Percentiles rank a stretch among this genome's conserved stretches.
Conservation (phyloP, 2,329 filamentous ascomycete species). For the Verticillium klebahnii region DNA sequence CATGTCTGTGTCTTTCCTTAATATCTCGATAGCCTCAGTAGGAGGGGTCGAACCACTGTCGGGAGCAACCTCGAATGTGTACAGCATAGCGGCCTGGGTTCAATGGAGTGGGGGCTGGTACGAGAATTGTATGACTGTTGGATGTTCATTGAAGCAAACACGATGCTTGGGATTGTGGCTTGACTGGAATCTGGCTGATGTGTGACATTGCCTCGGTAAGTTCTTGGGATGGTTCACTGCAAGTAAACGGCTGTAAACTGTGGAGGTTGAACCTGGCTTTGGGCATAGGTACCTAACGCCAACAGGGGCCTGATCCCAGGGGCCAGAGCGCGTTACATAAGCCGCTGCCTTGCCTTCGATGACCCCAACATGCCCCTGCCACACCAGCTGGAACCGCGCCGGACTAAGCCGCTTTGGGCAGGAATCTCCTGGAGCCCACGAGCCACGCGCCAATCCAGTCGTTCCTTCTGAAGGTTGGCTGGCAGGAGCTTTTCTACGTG, state of each 20-base stretch:
- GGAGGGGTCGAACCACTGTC: background rate
- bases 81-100: background rate
- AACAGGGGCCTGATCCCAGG: background rate
- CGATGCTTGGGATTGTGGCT: background rate
- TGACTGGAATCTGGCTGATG: too few relatives aligned
- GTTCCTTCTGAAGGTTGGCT: background rate
- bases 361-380: background rate
- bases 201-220: too few relatives aligned
- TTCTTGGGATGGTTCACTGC: too few relatives aligned
- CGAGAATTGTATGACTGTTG: background rate
- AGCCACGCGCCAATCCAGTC: slow-evolving; percentile 10
- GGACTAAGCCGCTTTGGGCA: background rate
- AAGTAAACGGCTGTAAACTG: background rate
- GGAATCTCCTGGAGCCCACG: background rate
- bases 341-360: background rate
- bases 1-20: background rate
- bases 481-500: background rate
- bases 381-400: background rate
- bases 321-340: background rate
- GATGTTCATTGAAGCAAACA: background rate
- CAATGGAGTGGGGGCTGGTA: background rate
- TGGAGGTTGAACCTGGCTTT: background rate
- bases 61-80: background rate
- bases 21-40: background rate
- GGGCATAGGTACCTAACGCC: background rate